Percentiles rank a stretch among this genome's conserved stretches.
phyloP scores from a whole-genome alignment of 116 monocot species.

The Dioscorea cayenensis region DNA sequence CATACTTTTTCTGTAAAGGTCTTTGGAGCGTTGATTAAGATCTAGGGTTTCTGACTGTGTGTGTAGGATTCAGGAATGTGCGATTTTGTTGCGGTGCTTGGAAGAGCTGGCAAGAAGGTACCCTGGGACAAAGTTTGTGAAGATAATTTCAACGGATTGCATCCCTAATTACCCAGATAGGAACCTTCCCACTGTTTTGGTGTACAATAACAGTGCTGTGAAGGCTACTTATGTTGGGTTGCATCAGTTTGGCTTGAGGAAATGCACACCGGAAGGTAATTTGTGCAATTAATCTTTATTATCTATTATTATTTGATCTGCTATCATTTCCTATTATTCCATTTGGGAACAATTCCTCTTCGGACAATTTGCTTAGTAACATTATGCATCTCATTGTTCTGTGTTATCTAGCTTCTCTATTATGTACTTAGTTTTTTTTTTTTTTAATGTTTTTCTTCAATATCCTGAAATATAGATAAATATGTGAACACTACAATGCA shows the following conservation, averaged over 20 bases:
- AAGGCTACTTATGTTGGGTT: slow-evolving; percentile 82
- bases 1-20: not conserved
- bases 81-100: slow-evolving; percentile 57
- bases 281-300: not conserved
- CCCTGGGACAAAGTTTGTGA: slow-evolving; percentile 89
- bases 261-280: slow-evolving; percentile 92
- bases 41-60: slow-evolving; percentile 1
- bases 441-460: no score
- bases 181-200: slow-evolving; percentile 84
- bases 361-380: no score
- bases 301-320: not conserved
- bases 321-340: not conserved
- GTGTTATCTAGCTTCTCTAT: no score
- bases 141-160: slow-evolving; percentile 95
- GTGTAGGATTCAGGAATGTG: slow-evolving; percentile 69
- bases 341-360: no score
- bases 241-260: slow-evolving; percentile 66
- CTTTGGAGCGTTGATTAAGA: not conserved
- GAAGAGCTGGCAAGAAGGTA: slow-evolving; percentile 87
- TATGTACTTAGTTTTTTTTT: no score
- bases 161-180: slow-evolving; percentile 92
- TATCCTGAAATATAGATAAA: no score
- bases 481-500: no score
- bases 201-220: slow-evolving; percentile 88
- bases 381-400: no score